Evolutionary conservation across 139 green algal species (phyloP).

Genomic region (Tetradesmus obliquus): DNA sequence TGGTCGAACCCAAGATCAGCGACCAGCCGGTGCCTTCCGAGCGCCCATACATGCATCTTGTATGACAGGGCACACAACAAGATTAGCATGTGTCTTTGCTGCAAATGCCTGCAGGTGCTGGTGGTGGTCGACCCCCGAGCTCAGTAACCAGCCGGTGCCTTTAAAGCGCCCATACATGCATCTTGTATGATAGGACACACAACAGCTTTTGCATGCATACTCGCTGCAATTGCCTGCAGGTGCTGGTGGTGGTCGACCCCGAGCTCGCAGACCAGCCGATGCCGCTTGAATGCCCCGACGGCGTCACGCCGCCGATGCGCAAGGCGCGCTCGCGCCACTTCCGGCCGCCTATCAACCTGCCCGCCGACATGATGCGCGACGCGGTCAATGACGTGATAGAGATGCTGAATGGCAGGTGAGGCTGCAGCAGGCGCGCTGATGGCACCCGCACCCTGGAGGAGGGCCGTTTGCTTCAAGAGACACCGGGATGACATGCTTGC

Average conservation of each 20-base stretch:
- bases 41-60: too few species aligned
- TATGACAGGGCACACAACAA: too few species aligned
- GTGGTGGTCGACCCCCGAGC: too few species aligned
- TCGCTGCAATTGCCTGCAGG: not conserved
- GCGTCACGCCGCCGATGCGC: constrained; percentile 81
- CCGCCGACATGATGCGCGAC: constrained; percentile 47
- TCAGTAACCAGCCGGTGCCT: too few species aligned
- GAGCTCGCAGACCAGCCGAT: not conserved
- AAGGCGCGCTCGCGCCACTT: constrained; percentile 78
- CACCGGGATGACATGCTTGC: not conserved
- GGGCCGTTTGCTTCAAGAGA: not conserved
- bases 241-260: constrained; percentile 33
- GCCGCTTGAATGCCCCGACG: constrained; percentile 54
- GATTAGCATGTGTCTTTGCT: too few species aligned
- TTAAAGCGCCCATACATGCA: too few species aligned
- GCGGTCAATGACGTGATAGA: constrained; percentile 51
- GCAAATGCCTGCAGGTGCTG: too few species aligned
- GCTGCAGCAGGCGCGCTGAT: not conserved
- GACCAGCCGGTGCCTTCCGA: too few species aligned
- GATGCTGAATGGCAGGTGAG: constrained; percentile 33
- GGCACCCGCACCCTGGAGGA: not conserved
- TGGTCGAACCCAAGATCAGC: too few species aligned
- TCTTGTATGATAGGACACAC: too few species aligned
- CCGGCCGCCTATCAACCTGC: constrained; percentile 54
- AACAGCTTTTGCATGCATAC: too few species aligned